These are phyloP conservation scores for Kurtzmaniella quercitrusa DNA, from an alignment of 1,139 yeast species.

Conservation along the genomic window DNA sequence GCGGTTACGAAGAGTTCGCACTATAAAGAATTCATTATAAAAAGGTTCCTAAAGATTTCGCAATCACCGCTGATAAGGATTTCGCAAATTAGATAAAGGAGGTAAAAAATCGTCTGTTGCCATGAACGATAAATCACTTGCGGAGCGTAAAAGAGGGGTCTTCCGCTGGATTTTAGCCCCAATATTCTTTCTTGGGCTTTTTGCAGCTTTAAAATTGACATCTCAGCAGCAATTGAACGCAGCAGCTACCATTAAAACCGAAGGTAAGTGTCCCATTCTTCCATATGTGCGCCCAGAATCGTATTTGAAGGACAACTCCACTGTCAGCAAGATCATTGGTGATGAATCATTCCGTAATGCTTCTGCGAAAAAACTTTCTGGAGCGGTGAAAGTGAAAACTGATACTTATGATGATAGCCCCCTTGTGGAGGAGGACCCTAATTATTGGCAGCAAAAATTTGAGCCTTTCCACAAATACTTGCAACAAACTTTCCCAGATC, in stretches of 20 bases:
- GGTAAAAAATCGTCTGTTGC: background rate
- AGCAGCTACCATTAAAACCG: background rate
- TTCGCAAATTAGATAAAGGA: background rate
- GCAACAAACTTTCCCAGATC: slow-evolving; percentile 19
- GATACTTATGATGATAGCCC: slow-evolving; percentile 37
- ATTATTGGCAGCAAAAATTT: slow-evolving; percentile 27
- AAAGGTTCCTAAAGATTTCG: too few species aligned
- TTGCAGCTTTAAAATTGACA: background rate
- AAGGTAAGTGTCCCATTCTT: slow-evolving; percentile 8
- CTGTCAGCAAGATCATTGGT: slow-evolving; percentile 13
- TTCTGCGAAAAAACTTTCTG: slow-evolving; percentile 26
- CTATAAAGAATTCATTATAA: too few species aligned
- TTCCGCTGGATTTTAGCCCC: background rate
- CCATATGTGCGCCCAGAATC: slow-evolving; percentile 14
- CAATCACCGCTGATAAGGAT: background rate
- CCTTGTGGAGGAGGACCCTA: slow-evolving; percentile 26
- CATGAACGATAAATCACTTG: background rate
- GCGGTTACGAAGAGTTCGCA: too few species aligned
- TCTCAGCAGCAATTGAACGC: background rate
- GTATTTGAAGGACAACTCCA: slow-evolving; percentile 12
- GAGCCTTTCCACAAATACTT: slow-evolving; percentile 21
- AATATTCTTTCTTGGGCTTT: background rate
- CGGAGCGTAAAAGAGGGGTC: background rate
- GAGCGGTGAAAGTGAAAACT: slow-evolving; percentile 35
- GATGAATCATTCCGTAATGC: slow-evolving; percentile 22